Conservation (phyloP, 2,329 filamentous ascomycete genomes). For the Arthroderma sp. region DNA sequence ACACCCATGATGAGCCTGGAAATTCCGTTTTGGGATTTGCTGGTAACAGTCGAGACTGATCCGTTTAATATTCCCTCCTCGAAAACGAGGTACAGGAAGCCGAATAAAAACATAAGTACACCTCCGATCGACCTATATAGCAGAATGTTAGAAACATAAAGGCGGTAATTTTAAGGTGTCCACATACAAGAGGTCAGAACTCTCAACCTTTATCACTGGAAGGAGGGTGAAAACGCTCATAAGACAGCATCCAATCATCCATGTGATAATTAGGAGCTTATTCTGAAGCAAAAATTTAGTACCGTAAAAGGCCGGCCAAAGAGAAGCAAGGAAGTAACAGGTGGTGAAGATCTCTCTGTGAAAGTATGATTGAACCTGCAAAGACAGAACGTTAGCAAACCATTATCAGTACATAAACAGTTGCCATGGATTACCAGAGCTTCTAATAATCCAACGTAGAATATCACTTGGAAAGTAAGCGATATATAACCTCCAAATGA, state of each 20-base stretch:
- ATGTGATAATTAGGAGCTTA: slow-evolving; percentile 49
- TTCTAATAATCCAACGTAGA: slow-evolving; percentile 64
- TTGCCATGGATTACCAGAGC: slow-evolving; percentile 47
- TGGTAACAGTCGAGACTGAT: slow-evolving; percentile 16
- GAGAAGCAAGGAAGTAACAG: slow-evolving; percentile 59
- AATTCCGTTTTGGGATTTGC: slow-evolving; percentile 16
- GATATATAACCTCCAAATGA: slow-evolving; percentile 45
- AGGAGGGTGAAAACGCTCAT: slow-evolving; percentile 91
- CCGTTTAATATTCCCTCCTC: slow-evolving; percentile 49
- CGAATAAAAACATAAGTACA: slow-evolving; percentile 60
- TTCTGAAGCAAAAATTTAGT: slow-evolving; percentile 57
- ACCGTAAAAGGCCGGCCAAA: slow-evolving; percentile 70
- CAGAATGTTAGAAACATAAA: slow-evolving; percentile 10
- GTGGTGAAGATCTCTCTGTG: slow-evolving; percentile 74
- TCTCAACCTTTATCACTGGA: slow-evolving; percentile 73
- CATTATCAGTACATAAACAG: background rate
- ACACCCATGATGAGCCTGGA: slow-evolving; percentile 34
- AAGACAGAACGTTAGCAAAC: background rate
- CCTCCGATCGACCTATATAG: slow-evolving; percentile 56
- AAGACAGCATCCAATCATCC: slow-evolving; percentile 60
- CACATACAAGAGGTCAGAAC: slow-evolving; percentile 57
- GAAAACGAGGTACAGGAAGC: slow-evolving; percentile 64
- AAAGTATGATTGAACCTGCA: slow-evolving; percentile 79
- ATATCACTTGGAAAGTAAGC: slow-evolving; percentile 49
- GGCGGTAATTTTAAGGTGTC: background rate